A percentile compares a stretch with the other conserved stretches of the same genome.
Conservation (phyloP, 2,329 filamentous ascomycete genomes). For the Aspergillus bombycis region DNA sequence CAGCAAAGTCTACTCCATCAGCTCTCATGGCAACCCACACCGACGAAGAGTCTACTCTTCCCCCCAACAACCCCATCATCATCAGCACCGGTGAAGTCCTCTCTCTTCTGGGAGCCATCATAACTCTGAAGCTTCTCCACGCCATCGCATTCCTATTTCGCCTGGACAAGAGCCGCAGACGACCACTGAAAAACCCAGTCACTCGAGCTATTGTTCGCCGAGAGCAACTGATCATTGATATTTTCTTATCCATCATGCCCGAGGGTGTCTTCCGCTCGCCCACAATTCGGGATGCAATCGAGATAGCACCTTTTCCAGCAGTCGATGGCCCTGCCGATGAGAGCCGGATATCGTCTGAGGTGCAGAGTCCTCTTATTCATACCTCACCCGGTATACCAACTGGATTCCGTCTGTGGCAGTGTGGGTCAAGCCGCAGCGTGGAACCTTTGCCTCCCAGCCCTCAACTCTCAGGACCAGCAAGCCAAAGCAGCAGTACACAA, state of each 20-base stretch:
- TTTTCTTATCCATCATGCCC: conserved; percentile 25
- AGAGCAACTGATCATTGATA: conserved; percentile 27
- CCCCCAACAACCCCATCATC: conserved; percentile 5
- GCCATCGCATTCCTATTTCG: conserved; percentile 20
- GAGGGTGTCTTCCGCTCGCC: conserved; percentile 12
- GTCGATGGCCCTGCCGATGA: neutral
- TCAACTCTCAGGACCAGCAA: neutral
- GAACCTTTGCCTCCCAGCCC: neutral
- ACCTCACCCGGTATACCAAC: neutral
- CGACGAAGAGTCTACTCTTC: neutral
- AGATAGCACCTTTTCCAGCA: neutral
- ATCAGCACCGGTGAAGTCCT: conserved; percentile 17
- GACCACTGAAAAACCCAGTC: conserved; percentile 11
- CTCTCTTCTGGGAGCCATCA: conserved; percentile 24
- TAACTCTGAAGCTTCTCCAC: conserved; percentile 32
- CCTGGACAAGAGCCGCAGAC: conserved; percentile 12
- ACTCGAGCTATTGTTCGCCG: conserved; percentile 21
- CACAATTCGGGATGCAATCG: neutral
- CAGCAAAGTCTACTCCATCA: neutral
- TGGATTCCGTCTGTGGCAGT: neutral
- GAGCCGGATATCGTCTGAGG: neutral
- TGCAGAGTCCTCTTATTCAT: neutral
- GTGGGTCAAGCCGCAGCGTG: neutral
- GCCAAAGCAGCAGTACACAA: neutral
- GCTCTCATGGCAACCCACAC: neutral